phyloP scores from a whole-genome alignment of 169 alveolate genomes.

The Plasmodium billcollinsi region DNA sequence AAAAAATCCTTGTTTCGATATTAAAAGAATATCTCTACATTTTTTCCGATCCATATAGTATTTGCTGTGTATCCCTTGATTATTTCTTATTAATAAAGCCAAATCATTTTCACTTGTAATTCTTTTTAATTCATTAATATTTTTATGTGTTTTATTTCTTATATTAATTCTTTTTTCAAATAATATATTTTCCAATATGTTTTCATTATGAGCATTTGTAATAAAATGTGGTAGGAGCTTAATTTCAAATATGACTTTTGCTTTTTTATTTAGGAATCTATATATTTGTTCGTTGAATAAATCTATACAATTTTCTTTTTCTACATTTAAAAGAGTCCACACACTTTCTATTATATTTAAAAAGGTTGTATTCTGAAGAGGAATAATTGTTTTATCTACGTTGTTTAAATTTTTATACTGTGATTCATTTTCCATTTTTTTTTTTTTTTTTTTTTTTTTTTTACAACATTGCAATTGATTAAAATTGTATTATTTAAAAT shows the following conservation, averaged over 20 bases:
- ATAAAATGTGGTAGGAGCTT: conserved; percentile 36
- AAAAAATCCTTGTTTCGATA: conserved; percentile 40
- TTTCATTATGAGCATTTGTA: conserved; percentile 7
- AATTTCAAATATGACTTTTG: conserved; percentile 23
- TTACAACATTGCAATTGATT: too few species aligned
- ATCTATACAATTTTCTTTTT: conserved; percentile 45
- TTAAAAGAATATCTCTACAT: neutral
- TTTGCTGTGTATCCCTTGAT: neutral
- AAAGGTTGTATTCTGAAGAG: neutral
- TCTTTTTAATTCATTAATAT: conserved; percentile 43
- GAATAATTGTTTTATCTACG: neutral
- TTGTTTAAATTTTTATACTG: neutral
- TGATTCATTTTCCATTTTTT: neutral
- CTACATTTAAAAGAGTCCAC: conserved; percentile 33
- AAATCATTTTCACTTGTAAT: conserved; percentile 52
- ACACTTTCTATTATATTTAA: neutral
- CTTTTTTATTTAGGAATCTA: conserved; percentile 21
- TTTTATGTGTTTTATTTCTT: neutral
- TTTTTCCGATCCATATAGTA: neutral
- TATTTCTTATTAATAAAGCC: neutral
- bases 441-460: neutral
- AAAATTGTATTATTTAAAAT: too few species aligned
- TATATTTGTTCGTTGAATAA: conserved; percentile 33
- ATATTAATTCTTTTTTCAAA: conserved; percentile 7
- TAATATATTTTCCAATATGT: neutral